phyloP scores from a whole-genome alignment of 2,329 filamentous ascomycete species.

The Trichophyton equinum region DNA sequence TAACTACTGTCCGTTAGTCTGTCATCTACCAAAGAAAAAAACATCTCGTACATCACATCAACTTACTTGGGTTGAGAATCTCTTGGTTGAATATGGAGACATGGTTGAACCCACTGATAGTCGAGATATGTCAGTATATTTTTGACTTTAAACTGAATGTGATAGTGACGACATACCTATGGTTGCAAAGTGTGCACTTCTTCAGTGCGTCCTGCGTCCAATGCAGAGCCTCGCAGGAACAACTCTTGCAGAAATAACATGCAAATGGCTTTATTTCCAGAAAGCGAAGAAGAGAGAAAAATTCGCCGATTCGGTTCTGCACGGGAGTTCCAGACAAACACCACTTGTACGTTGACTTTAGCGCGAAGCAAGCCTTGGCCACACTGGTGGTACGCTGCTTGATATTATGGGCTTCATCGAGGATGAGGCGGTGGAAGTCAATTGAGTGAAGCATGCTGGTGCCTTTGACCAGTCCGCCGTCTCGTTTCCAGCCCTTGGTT shows the following conservation, averaged over 20 bases:
- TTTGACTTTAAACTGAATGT: background rate
- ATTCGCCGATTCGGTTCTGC: slow-evolving; percentile 93
- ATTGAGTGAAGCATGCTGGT: slow-evolving; percentile 68
- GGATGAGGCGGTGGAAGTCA: slow-evolving; percentile 76
- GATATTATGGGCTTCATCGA: slow-evolving; percentile 94
- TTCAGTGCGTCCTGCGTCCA: slow-evolving; percentile 67
- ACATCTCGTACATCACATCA: background rate
- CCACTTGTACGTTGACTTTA: slow-evolving; percentile 84
- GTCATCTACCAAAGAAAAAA: background rate
- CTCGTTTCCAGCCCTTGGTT: slow-evolving; percentile 74
- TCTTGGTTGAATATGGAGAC: slow-evolving; percentile 90
- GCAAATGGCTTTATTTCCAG: slow-evolving; percentile 79
- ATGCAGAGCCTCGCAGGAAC: slow-evolving; percentile 65
- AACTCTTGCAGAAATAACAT: slow-evolving; percentile 86
- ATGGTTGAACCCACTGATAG: slow-evolving; percentile 45
- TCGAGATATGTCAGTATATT: background rate
- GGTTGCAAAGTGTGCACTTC: slow-evolving; percentile 57
- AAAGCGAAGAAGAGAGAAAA: slow-evolving; percentile 89
- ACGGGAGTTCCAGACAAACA: slow-evolving; percentile 90
- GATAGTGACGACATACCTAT: slow-evolving; percentile 25
- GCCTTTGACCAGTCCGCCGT: slow-evolving; percentile 69
- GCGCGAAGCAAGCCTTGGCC: slow-evolving; percentile 85
- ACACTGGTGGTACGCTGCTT: slow-evolving; percentile 72
- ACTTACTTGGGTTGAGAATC: slow-evolving; percentile 61
- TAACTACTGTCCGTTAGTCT: slow-evolving; percentile 25